Base-by-base conservation (phyloP, 768 basidiomycete species). In the Trametes cubensis region DNA sequence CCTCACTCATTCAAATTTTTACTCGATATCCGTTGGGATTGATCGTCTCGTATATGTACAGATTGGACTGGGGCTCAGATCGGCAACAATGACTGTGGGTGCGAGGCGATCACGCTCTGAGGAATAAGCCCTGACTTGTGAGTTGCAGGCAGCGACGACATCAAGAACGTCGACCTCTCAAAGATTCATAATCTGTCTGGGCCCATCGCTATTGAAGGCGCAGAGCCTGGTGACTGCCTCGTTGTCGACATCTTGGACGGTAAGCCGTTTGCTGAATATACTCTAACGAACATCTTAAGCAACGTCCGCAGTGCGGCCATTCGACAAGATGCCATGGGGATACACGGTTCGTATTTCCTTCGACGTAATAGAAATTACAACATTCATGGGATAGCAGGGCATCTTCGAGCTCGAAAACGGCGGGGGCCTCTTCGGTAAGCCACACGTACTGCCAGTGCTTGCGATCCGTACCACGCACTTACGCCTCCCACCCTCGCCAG, bases 51-150 rank as follows among this genome's bases (percentile, higher is more conserved):
- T 28, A 10, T 2, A 34, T 11, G 21, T n/a, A 14, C 45, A 88
- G 88, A 89, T 66, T 91, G 88, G 89, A 91, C 88, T 17, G 89
- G 88, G 18, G 88, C 87, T 0, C 88, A 90, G 68, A 89, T 90
- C 51, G 86, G 87, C 46, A 90, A 89, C 70, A 90, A 89, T 62
- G 86, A 90, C 64, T 79, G 87, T 87, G 59, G 28, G 82, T 75
- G 28, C 28, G 1, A 3, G 39, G 30, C 4, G 20, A n/a, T 45
- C 57, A 7, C 18, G 14, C 13, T 34, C 10, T 14, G 11, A 6
- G 44, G 38, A 14, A 58, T 13, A 25, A 39, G 23, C 20, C 11
- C 42, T 38, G 15, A 20, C 23, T 13, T 38, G 18, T 40, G 25
- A 18, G 11, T 25, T 47, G 7, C 55, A 88, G 87, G 68, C 63